Base-by-base conservation (phyloP, 768 basidiomycete species). In the Paxillus involutus region DNA sequence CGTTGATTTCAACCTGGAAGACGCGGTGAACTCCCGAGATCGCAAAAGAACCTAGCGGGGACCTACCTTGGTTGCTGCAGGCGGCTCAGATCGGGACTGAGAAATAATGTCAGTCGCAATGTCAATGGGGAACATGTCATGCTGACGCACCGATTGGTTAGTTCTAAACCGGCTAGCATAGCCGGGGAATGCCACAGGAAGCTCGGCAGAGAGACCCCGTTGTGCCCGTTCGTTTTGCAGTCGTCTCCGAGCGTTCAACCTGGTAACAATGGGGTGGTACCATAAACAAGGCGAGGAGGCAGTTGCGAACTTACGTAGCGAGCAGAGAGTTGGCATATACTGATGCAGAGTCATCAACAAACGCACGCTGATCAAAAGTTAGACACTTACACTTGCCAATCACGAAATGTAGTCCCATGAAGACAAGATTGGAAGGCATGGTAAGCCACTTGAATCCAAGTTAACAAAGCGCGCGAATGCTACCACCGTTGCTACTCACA, bases 241-340 rank as follows among this genome's bases (percentile, higher is more conserved):
- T 29, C 63, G 59, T 52, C 68, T 70, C 19, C 75, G 71, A 10
- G 73, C 64, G 48, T 76, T 76, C 45, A 76, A 56, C n/a, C 75
- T 76, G 42, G 26, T 21, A 47, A 44, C 40, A 7, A 21, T 48
- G 5, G 50, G 4, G 9, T 33, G 19, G 11, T 29, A 21, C 17
- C 14, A 53, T 24, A 40, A 10, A 40, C 37, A 1, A 21, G 26
- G 36, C n/a, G 8, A 35, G 6, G 2, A 24, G 33, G 26, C 16
- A 17, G 48, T 6, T 13, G 9, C 1, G 19, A 17, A 57, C 65
- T 47, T 40, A 65, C 64, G 79, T 79, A 0, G 78, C 80, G 12
- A 81, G 70, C 13, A 81, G 62, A 3, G 80, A 81, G 52, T 78
- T 81, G 1, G 80, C 78, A 43, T 81, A 81, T 45, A 79, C 79